Base-by-base conservation (phyloP, 129 eudicot species). In the Sambucus nigra region DNA sequence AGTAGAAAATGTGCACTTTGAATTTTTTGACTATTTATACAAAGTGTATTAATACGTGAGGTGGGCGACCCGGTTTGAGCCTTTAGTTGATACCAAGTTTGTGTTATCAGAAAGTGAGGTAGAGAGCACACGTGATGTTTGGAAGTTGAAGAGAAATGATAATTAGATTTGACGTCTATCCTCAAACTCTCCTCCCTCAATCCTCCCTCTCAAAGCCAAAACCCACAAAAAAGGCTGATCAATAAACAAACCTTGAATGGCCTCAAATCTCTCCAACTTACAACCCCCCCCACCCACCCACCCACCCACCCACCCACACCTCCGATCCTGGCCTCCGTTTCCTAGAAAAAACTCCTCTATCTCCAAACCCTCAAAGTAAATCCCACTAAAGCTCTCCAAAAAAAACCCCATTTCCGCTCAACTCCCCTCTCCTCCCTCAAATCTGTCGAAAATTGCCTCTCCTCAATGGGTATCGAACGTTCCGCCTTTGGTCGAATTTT, bases 331-430 rank as follows among this genome's bases (percentile, higher is more conserved):
- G 94, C 65, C 68, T 81, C 51, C 81, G 64, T 5, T 91, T 91
- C 80, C 86, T 89, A 13, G 54, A 70, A 46, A n/a, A 91, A 91
- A 39, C 60, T 91, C 61, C 49, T 66, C 14, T 74, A 91, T 59
- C 80, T 91, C 27, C 51, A 64, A 72, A 42, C 81, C 72, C 76
- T 86, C 13, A 72, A 79, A 31, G 69, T 91, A 42, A 80, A 86
- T 63, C 75, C 89, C 40, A 39, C 59, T 45, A 85, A 85, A 74
- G 99, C 95, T 80, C 81, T 91, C 44, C 46, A 51, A 14, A 55
- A 39, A 55, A 91, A 91, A 76, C 99, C 99, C 2, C 63, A 76
- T 59, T 60, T 91, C 66, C 86, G 98, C 32, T 71, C 94, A 38
- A 68, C 88, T 44, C 81, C 95, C 32, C 70, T 91, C 61, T 57